Conservation (phyloP, 352 stramenopile genomes). For the Globisporangium orthogonon region DNA sequence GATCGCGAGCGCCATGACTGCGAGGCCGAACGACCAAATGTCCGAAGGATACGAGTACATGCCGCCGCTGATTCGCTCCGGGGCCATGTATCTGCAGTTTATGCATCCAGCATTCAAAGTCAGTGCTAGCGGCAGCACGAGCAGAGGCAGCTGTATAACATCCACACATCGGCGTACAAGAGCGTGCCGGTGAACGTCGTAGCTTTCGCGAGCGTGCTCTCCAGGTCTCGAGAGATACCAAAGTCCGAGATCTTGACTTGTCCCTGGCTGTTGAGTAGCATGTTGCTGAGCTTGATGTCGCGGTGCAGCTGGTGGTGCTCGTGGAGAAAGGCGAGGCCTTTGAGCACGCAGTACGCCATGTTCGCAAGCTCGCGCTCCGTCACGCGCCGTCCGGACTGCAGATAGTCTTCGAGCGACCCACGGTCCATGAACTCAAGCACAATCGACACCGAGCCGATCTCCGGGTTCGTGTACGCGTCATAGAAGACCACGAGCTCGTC, state of each 20-base stretch:
- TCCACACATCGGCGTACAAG: slow-evolving; percentile 32
- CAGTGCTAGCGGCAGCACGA: not conserved
- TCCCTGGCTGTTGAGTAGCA: slow-evolving; percentile 86
- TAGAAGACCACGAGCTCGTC: slow-evolving; percentile 89
- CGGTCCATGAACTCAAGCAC: slow-evolving; percentile 94
- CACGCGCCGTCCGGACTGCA: slow-evolving; percentile 35
- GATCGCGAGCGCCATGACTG: slow-evolving; percentile 84
- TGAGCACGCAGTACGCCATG: slow-evolving; percentile 70
- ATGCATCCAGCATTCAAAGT: not conserved
- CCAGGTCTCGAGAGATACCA: slow-evolving; percentile 73
- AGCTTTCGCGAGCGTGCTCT: slow-evolving; percentile 82
- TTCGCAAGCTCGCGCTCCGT: slow-evolving; percentile 77
- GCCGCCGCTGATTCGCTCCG: slow-evolving; percentile 89
- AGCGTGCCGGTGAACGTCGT: slow-evolving; percentile 90
- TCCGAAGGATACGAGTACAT: slow-evolving; percentile 87
- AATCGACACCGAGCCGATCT: slow-evolving; percentile 85
- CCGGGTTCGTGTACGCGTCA: slow-evolving; percentile 89
- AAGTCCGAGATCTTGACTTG: slow-evolving; percentile 87
- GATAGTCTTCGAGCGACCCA: slow-evolving; percentile 80
- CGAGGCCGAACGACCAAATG: slow-evolving; percentile 78
- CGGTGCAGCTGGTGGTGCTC: slow-evolving; percentile 88
- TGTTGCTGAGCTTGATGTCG: slow-evolving; percentile 95
- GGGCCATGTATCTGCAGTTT: slow-evolving; percentile 83
- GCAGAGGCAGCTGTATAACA: not conserved
- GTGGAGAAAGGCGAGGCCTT: slow-evolving; percentile 87